Percentiles rank a stretch among this genome's conserved stretches.
Evolutionary conservation across 176 grass and related monocot genomes (phyloP).

Genomic region (Eleusine coracana): DNA sequence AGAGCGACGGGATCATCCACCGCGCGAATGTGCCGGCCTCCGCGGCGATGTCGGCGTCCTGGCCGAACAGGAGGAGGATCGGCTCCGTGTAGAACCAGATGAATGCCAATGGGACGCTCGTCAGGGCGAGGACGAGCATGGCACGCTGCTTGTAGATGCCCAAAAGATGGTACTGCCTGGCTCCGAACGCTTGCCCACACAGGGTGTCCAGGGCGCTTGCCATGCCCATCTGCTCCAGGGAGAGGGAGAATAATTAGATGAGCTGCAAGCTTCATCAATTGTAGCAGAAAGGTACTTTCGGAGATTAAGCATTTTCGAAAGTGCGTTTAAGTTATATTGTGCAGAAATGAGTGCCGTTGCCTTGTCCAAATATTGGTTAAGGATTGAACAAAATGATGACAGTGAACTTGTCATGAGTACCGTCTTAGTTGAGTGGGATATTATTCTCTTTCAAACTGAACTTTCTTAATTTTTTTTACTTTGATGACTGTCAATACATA

Average conservation of each 20-base stretch:
- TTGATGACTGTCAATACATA: no score
- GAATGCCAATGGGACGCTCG: slow-evolving; percentile 20
- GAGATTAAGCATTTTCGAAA: neutral
- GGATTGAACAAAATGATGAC: no score
- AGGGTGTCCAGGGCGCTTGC: slow-evolving; percentile 18
- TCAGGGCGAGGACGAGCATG: slow-evolving; percentile 46
- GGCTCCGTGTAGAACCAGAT: slow-evolving; percentile 45
- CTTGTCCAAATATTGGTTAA: no score
- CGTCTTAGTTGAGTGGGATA: no score
- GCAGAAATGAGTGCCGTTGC: no score
- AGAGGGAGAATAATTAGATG: neutral
- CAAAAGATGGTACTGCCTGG: slow-evolving; percentile 38
- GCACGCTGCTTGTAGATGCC: slow-evolving; percentile 63
- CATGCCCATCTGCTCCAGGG: neutral
- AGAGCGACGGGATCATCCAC: slow-evolving; percentile 59
- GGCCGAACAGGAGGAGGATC: slow-evolving; percentile 49
- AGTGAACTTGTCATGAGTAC: neutral
- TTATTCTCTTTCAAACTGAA: no score
- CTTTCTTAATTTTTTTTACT: no score
- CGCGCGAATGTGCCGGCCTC: slow-evolving; percentile 42
- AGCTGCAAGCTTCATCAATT: no score
- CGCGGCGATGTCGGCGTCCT: slow-evolving; percentile 43
- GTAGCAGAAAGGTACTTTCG: neutral
- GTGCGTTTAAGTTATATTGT: no score
- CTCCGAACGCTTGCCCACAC: slow-evolving; percentile 58